A percentile compares a stretch with the other conserved stretches of the same genome.
These are phyloP conservation scores for Citrullus colocynthis DNA, from an alignment of 306 rosid species.

Conservation along the genomic window DNA sequence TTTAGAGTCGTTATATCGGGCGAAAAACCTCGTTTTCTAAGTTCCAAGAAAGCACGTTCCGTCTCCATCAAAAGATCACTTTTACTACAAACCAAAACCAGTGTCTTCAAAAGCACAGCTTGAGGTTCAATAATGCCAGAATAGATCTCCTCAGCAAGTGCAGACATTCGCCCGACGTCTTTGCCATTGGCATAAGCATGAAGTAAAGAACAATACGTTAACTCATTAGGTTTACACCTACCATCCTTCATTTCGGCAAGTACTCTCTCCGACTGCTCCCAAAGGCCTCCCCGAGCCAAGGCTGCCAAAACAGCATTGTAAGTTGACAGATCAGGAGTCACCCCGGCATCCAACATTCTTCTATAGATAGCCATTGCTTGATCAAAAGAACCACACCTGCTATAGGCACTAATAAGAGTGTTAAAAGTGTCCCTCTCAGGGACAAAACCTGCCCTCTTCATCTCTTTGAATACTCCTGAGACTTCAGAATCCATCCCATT, in stretches of 20 bases:
- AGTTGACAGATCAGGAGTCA: constrained; percentile 72
- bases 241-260: constrained; percentile 69
- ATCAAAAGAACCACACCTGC: constrained; percentile 73
- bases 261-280: constrained; percentile 80
- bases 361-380: constrained; percentile 73
- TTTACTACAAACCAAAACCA: constrained; percentile 75
- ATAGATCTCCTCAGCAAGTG: constrained; percentile 67
- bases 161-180: constrained; percentile 47
- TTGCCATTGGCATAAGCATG: constrained; percentile 90
- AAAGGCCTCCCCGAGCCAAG: constrained; percentile 82
- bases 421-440: constrained; percentile 87
- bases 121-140: constrained; percentile 47
- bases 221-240: constrained; percentile 72
- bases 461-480: constrained; percentile 70
- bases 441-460: constrained; percentile 94
- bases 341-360: constrained; percentile 82
- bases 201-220: constrained; percentile 74
- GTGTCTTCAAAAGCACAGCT: constrained; percentile 74
- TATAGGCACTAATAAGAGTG: constrained; percentile 77
- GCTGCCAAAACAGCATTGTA: constrained; percentile 90
- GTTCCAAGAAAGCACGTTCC: constrained; percentile 61
- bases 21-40: constrained; percentile 43
- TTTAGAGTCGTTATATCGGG: constrained; percentile 70
- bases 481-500: constrained; percentile 78
- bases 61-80: constrained; percentile 66